Evolutionary conservation across 345 rosid species (phyloP).

Genomic region (Triadica sebifera): DNA sequence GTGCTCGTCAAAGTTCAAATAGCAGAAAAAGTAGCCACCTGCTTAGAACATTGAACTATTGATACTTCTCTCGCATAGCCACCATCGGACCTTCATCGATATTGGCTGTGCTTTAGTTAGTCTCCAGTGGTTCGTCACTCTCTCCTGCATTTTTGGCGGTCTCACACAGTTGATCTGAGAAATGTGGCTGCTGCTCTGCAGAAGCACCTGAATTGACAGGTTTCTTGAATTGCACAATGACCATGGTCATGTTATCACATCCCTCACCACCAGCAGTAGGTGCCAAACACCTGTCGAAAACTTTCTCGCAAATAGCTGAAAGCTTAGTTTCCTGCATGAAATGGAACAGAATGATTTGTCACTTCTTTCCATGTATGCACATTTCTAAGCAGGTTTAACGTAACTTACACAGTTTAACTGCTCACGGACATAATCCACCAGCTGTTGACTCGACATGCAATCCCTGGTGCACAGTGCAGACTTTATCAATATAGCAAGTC

Average conservation of each 20-base stretch:
- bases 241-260: conserved; percentile 98
- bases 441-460: conserved; percentile 94
- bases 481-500: background rate
- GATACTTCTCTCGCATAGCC: conserved; percentile 4
- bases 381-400: background rate
- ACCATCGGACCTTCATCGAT: background rate
- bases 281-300: conserved; percentile 76
- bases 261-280: conserved; percentile 83
- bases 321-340: conserved; percentile 77
- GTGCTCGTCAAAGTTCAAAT: conserved; percentile 12
- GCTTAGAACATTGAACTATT: background rate
- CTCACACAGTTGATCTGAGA: conserved; percentile 6
- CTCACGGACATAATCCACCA: conserved; percentile 57
- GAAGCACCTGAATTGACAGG: conserved; percentile 34
- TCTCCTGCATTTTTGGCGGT: conserved; percentile 5
- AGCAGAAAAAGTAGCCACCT: background rate
- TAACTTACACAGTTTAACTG: conserved; percentile 21
- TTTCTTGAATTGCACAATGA: conserved; percentile 86
- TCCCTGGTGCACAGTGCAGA: conserved; percentile 48
- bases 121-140: conserved; percentile 4
- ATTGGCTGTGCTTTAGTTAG: conserved; percentile 1
- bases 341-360: background rate
- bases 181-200: conserved; percentile 19
- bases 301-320: conserved; percentile 74
- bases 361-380: background rate